Base-by-base conservation (phyloP, 1,284 basidiomycete genomes). In the Cystobasidiaceae sp. region DNA sequence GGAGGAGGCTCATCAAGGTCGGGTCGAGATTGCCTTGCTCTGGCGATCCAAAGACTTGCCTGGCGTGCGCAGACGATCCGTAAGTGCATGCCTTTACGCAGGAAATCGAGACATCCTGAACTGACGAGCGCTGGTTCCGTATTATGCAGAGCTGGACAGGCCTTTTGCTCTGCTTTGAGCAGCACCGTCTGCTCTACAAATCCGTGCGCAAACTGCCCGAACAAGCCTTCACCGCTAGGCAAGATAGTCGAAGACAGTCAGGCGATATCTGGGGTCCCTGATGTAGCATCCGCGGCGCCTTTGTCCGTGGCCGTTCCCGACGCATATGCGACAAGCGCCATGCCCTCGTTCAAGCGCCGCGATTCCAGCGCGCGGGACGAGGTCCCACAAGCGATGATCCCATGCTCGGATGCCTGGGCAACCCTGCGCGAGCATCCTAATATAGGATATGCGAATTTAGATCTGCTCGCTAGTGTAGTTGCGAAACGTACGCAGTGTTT, bases 381-480 rank as follows among this genome's bases (percentile, higher is more conserved):
- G 39, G 41, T 62, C 3, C 60, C 60, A 25, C 34, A 52, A 21
- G 60, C 60, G 23, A 62, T 62, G 60, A 46, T 62, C 25, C 60
- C 60, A 6, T 62, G 60, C 37, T 62, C 60, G 27, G 60, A 62
- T 33, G 60, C 60, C 32, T 62, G 59, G 66, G 45, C 43, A 2
- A 52, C 60, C n/a, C 33, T 67, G 23, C 41, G 49, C 25, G 49
- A 61, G 19, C 66, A 67, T 39, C 66, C 66, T 11, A 61, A 62
- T 30, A 67, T 67, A 13, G 66, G 58, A 17, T 46, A 33, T n/a
- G 60, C 73, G 49, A 73, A 75, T 58, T 65, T 75, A n/a, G 69
- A 72, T 45, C 67, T 75, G 67, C 67, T 75, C 33, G 74, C 74
- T 54, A 73, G 73, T 45, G 74, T 75, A 23, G 73, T 75, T 23